A percentile compares a stretch with the other conserved stretches of the same genome.
phyloP scores from a whole-genome alignment of 78 protist genomes.

The Planoprotostelium fungivorum region DNA sequence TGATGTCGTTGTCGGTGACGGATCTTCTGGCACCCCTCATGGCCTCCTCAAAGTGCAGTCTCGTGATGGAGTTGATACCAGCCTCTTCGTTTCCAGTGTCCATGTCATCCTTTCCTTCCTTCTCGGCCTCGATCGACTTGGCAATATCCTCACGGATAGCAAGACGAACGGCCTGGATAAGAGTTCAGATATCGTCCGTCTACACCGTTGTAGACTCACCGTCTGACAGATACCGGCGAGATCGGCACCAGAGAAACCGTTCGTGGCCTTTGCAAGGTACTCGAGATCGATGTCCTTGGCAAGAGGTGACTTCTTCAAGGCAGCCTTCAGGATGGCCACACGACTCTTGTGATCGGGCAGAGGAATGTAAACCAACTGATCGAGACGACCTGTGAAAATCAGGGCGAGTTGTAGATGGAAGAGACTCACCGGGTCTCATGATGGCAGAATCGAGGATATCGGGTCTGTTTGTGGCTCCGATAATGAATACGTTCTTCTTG shows the following conservation, averaged over 20 bases:
- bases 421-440: constrained; percentile 93
- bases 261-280: constrained; percentile 84
- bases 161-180: constrained; percentile 90
- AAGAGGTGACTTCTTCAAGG: constrained; percentile 93
- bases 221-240: constrained; percentile 98
- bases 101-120: constrained; percentile 47
- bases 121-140: constrained; percentile 47
- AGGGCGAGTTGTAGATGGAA: neutral
- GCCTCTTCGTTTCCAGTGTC: constrained; percentile 65
- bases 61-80: constrained; percentile 91
- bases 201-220: constrained; percentile 10
- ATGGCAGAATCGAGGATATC: constrained; percentile 99
- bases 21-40: constrained; percentile 93
- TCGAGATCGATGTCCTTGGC: constrained; percentile 89
- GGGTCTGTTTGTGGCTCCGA: constrained; percentile 99
- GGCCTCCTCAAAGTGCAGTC: constrained; percentile 95
- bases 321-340: constrained; percentile 88
- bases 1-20: constrained; percentile 91
- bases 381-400: constrained; percentile 81
- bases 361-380: constrained; percentile 99
- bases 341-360: constrained; percentile 97
- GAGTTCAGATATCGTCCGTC: neutral
- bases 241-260: constrained; percentile 99
- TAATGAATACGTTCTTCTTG: constrained; percentile 99
- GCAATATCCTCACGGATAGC: constrained; percentile 97